Base-by-base conservation (phyloP, 2,329 filamentous ascomycete species). In the Gaeumannomyces tritici region DNA sequence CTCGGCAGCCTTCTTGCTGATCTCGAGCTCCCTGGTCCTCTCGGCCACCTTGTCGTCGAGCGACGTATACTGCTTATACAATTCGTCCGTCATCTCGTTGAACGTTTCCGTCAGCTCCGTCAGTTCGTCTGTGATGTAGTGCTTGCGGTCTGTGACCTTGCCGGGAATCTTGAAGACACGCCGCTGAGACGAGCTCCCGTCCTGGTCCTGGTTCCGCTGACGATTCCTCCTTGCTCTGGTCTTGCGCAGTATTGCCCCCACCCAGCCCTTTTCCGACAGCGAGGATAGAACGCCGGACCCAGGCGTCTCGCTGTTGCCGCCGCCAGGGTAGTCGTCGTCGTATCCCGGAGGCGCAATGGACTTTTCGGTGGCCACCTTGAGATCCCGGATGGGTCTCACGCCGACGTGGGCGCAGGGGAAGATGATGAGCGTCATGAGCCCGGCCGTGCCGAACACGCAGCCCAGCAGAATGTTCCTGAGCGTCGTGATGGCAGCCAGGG, bases 21-120 rank as follows among this genome's bases (percentile, higher is more conserved):
- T 85, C 70, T 96, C 91, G 0, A 97, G 79, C 73, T 97, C 90
- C 47, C 84, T 84, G 0, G 93, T 97, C 62, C 93, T 83, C 72
- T 93, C 87, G 8, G 85, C 85, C 1, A 97, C 93, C 68, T 93
- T 88, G 63, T 93, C 87, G 72, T 97, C 93, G 1, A 97, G 79
- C 13, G 85, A 87, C 33, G 87, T 86, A 70, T 96, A 97, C 70
- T 96, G 92, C 75, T 91, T 89, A 69, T 90, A 83, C 57, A 97
- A 77, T 74, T 96, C 92, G 65, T 96, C 91, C 1, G 89, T 90
- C 93, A 96, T 97, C 69, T 93, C 89, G 70, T 96, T 97, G 77
- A 96, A 97, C 0, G 90, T 96, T 54, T 78, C 79, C 0, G 90
- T 95, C 18, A 96, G 80, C 71, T 96, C 92, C 0, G 91, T 96